Conservation (phyloP, 2,329 filamentous ascomycete genomes). For the Neopestalotiopsis rosae region DNA sequence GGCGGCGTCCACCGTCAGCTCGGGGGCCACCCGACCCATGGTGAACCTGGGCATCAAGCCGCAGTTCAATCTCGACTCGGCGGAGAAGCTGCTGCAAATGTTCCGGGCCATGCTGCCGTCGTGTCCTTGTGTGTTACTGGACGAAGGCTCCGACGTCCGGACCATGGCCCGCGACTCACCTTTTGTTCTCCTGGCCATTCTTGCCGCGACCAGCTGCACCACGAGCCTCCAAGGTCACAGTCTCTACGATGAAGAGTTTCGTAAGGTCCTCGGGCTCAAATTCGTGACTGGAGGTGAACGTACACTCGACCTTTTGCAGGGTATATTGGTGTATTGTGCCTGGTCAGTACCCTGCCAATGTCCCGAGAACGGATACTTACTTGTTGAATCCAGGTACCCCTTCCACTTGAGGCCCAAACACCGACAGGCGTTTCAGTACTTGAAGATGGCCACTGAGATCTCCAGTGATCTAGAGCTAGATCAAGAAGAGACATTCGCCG, state of each 20-base stretch:
- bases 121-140: conserved; percentile 50
- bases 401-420: conserved; percentile 59
- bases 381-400: conserved; percentile 51
- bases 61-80: conserved; percentile 61
- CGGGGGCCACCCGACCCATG: conserved; percentile 35
- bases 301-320: conserved; percentile 61
- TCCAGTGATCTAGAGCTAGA: conserved; percentile 56
- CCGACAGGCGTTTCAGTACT: conserved; percentile 54
- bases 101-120: conserved; percentile 50
- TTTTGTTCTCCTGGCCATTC: conserved; percentile 59
- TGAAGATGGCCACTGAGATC: conserved; percentile 57
- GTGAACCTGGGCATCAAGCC: conserved; percentile 51
- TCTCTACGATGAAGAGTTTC: conserved; percentile 62
- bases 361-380: background rate
- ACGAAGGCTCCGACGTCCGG: conserved; percentile 46
- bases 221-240: conserved; percentile 55
- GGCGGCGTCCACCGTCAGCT: conserved; percentile 33
- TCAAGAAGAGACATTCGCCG: conserved; percentile 34
- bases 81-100: conserved; percentile 47
- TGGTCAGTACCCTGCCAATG: conserved; percentile 48
- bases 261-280: conserved; percentile 61
- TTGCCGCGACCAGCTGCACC: conserved; percentile 55
- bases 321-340: conserved; percentile 60
- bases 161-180: conserved; percentile 51
- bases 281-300: conserved; percentile 63